These are phyloP conservation scores for Actinomortierella ambigua DNA, from an alignment of 371 early-diverging fungal genomes.

Conservation along the genomic window DNA sequence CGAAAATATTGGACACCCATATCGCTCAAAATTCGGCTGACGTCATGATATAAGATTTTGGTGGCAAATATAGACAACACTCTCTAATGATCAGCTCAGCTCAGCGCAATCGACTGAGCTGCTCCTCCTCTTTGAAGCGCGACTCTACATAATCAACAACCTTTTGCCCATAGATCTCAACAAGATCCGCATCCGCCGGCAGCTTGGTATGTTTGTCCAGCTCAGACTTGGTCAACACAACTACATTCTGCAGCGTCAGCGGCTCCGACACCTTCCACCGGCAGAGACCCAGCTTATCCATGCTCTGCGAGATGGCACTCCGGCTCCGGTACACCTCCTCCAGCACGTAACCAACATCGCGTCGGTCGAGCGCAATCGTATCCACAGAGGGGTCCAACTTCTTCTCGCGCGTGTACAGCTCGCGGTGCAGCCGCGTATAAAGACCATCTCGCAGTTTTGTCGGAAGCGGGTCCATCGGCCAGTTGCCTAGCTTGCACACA, in stretches of 20 bases:
- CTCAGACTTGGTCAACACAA: constrained; percentile 76
- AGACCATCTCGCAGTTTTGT: constrained; percentile 80
- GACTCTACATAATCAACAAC: constrained; percentile 27
- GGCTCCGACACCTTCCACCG: constrained; percentile 81
- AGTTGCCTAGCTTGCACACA: constrained; percentile 77
- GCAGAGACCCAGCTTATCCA: constrained; percentile 75
- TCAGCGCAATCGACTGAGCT: constrained; percentile 34
- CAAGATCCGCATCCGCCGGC: constrained; percentile 24
- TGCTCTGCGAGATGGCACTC: constrained; percentile 75
- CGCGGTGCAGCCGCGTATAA: constrained; percentile 75
- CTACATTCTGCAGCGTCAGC: constrained; percentile 71
- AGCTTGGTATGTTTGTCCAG: constrained; percentile 27
- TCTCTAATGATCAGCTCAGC: no score
- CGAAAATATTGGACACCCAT: no score
- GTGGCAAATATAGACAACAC: no score
- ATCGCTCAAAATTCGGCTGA: no score
- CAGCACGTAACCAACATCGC: constrained; percentile 82
- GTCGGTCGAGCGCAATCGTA: constrained; percentile 62
- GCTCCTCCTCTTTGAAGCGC: constrained; percentile 33
- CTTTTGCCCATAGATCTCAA: constrained; percentile 30
- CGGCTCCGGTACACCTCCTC: constrained; percentile 91
- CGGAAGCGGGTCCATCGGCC: constrained; percentile 78
- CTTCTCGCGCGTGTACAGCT: constrained; percentile 71
- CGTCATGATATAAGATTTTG: no score
- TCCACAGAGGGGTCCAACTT: constrained; percentile 34